Percentiles rank a stretch among this genome's conserved stretches.
Evolutionary conservation across 495 filamentous ascomycete genomes (phyloP).

Genomic region (Neurospora sp.): DNA sequence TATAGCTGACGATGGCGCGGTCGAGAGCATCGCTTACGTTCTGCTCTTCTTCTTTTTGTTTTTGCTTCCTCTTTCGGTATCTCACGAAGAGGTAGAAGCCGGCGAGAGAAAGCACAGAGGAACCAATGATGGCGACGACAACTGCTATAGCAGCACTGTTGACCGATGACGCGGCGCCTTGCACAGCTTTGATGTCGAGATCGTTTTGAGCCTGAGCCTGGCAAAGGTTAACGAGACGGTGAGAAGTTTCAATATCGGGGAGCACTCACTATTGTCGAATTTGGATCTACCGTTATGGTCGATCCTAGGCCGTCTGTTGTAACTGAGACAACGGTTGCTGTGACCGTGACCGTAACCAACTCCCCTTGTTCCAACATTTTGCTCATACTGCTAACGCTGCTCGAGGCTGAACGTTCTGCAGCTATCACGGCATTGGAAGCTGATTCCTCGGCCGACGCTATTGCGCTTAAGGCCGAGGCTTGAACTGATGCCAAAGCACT

Average conservation of each 20-base stretch:
- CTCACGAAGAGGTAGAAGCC: slow-evolving; percentile 12
- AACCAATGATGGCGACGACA: slow-evolving; percentile 11
- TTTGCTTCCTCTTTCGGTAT: slow-evolving; percentile 8
- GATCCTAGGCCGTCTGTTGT: neutral
- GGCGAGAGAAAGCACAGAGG: slow-evolving; percentile 12
- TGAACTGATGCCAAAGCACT: slow-evolving; percentile 4
- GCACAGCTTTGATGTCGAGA: neutral
- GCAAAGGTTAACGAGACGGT: neutral
- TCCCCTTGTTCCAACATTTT: neutral
- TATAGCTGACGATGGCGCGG: slow-evolving; percentile 21
- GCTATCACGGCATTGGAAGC: slow-evolving; percentile 5
- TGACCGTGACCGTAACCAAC: neutral
- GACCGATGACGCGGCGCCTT: slow-evolving; percentile 1
- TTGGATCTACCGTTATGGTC: neutral
- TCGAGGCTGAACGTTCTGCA: slow-evolving; percentile 7
- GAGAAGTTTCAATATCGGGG: neutral
- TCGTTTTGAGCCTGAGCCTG: neutral
- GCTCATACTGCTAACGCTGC: slow-evolving; percentile 6
- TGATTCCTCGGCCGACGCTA: slow-evolving; percentile 7
- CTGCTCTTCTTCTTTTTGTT: slow-evolving; percentile 12
- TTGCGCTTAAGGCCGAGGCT: slow-evolving; percentile 9
- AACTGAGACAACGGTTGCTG: neutral
- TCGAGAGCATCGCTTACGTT: slow-evolving; percentile 15
- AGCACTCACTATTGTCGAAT: slow-evolving; percentile 4
- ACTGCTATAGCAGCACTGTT: slow-evolving; percentile 8